A percentile compares a stretch with the other conserved stretches of the same genome.
Evolutionary conservation across 2,329 filamentous ascomycete genomes (phyloP).

Genomic region (Ophioceras dolichostomum): DNA sequence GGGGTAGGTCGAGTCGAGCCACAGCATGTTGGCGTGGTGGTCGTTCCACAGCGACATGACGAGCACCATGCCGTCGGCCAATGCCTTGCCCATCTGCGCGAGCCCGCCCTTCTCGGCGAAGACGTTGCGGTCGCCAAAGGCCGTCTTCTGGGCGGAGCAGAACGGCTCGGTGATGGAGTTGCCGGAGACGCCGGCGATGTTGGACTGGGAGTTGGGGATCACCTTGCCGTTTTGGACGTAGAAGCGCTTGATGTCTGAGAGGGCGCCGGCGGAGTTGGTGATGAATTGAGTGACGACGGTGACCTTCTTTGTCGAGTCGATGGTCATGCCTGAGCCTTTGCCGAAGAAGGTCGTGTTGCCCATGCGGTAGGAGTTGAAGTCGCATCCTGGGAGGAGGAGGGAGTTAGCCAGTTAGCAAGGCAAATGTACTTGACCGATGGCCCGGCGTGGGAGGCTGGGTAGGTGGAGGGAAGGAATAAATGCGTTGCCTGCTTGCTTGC

Average conservation of each 20-base stretch:
- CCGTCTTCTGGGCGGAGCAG: conserved; percentile 45
- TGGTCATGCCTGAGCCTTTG: conserved; percentile 27
- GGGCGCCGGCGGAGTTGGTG: conserved; percentile 25
- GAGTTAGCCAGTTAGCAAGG: too few relatives aligned
- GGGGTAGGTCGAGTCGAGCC: conserved; percentile 60
- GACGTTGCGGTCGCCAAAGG: conserved; percentile 39
- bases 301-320: conserved; percentile 47
- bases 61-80: conserved; percentile 30
- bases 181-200: conserved; percentile 23
- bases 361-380: conserved; percentile 58
- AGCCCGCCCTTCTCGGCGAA: conserved; percentile 47
- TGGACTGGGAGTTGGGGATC: conserved; percentile 38
- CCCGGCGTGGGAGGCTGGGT: too few relatives aligned
- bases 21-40: conserved; percentile 57
- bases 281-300: conserved; percentile 58
- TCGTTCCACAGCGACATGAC: conserved; percentile 50
- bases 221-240: conserved; percentile 52
- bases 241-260: conserved; percentile 45
- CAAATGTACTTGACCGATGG: too few relatives aligned
- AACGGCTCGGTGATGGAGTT: conserved; percentile 42
- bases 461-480: too few relatives aligned
- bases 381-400: too few relatives aligned
- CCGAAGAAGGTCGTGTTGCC: conserved; percentile 54
- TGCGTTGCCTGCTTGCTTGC: too few relatives aligned
- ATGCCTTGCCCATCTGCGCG: conserved; percentile 36